phyloP scores from a whole-genome alignment of 768 basidiomycete species.

The Tulasnella sp. region DNA sequence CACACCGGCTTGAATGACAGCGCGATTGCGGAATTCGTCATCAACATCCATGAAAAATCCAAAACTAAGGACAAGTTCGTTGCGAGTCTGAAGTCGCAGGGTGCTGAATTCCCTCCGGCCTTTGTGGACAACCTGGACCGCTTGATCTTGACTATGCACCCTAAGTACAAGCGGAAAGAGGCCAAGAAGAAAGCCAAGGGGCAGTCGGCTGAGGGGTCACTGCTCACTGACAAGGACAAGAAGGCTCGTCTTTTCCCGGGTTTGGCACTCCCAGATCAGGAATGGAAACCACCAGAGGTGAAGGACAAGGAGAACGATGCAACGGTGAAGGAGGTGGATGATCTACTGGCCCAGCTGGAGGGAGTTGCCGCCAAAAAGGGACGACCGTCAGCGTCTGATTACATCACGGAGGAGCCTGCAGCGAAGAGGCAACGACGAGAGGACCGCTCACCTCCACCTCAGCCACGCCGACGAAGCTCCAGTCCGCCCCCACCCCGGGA shows the following conservation, averaged over 20 bases:
- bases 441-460: conserved; percentile 36
- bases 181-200: conserved; percentile 29
- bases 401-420: conserved; percentile 35
- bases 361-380: conserved; percentile 53
- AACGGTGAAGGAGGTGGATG: conserved; percentile 66
- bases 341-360: conserved; percentile 70
- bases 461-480: conserved; percentile 40
- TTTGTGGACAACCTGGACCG: conserved; percentile 91
- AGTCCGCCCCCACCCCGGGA: conserved; percentile 51
- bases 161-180: conserved; percentile 80
- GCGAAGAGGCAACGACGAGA: conserved; percentile 54
- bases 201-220: conserved; percentile 25
- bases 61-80: conserved; percentile 75
- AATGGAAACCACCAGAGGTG: conserved; percentile 41
- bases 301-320: conserved; percentile 23
- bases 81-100: conserved; percentile 59
- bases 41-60: conserved; percentile 76
- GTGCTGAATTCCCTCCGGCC: conserved; percentile 78
- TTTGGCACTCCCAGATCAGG: conserved; percentile 69
- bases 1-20: conserved; percentile 76
- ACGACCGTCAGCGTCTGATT: conserved; percentile 31
- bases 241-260: conserved; percentile 85
- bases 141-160: conserved; percentile 87
- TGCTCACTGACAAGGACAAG: conserved; percentile 55
- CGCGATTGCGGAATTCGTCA: conserved; percentile 89